Base-by-base conservation (phyloP, 306 rosid genomes). In the Ammopiptanthus mongolicus region DNA sequence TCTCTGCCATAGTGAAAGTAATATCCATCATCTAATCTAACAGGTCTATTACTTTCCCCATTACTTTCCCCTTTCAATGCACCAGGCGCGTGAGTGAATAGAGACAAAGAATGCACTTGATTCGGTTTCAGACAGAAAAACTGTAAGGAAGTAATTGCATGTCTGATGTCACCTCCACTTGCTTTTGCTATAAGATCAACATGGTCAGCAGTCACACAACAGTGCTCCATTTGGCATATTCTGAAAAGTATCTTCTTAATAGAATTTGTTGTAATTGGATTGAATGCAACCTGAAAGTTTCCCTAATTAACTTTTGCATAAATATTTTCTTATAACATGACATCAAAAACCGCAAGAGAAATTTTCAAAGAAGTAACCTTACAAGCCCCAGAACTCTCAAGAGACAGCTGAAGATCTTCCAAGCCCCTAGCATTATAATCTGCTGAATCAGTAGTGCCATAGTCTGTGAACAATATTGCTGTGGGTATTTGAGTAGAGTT, bases 111-210 rank as follows among this genome's bases (percentile, higher is more conserved):
- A 73, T 51, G 82, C 82, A 52, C 44, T 50, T 65, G 86, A 83
- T 78, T 74, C 28, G 80, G 93, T 71, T 91, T 88, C 78, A 90
- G 66, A 82, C 86, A 88, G 82, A 88, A 91, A 75, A 90, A 95
- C 80, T 95, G 97, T 65, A 90, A 81, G 6, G 97, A 95, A 65
- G 93, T 87, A 72, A 95, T 88, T 77, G 98, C 97, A 82, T 95
- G 92, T 71, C 98, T 86, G 76, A 95, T 85, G 83, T 95, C 98
- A 85, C 98, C 98, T 73, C 93, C 90, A 83, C 98, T 90, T n/a
- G 96, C 81, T 84, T 88, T 87, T 58, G 97, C 97, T 78, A 95
- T 88, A 71, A 84, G 86, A 83, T 87, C 87, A 74, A 91, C 89
- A 77, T 88, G 84, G n/a, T 88, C 93, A 33, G 81, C 83, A 63